A percentile compares a stretch with the other conserved stretches of the same genome.
These are phyloP conservation scores for Haemoproteus tartakovskyi DNA, from an alignment of 169 alveolate species.

Conservation along the genomic window DNA sequence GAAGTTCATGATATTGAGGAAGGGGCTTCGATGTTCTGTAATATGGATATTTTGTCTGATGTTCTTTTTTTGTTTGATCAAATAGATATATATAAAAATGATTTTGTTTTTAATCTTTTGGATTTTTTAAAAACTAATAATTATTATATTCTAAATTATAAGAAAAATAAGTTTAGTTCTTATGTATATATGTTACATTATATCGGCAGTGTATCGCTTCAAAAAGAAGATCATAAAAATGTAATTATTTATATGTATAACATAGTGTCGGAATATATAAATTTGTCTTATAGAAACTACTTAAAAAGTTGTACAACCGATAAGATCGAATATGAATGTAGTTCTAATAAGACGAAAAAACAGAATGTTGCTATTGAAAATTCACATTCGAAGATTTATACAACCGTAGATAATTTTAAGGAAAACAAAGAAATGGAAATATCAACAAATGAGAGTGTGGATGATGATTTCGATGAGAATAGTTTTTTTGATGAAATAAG, in stretches of 20 bases:
- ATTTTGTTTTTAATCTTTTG: constrained; percentile 16
- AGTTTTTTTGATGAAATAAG: constrained; percentile 22
- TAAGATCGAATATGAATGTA: no score
- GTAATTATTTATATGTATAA: constrained; percentile 4
- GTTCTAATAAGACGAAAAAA: no score
- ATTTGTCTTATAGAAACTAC: constrained; percentile 11
- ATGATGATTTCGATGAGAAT: not conserved
- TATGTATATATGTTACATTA: constrained; percentile 35
- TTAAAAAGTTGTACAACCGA: not conserved
- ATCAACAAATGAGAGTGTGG: not conserved
- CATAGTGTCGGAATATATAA: constrained; percentile 4
- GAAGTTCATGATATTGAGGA: not conserved
- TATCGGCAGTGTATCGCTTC: constrained; percentile 1
- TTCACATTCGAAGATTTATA: not conserved
- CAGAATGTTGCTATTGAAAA: not conserved
- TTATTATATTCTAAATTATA: constrained; percentile 15
- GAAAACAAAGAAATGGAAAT: not conserved
- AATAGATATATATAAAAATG: constrained; percentile 46
- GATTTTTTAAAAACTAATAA: constrained; percentile 11
- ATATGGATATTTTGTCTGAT: constrained; percentile 1
- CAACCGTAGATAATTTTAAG: no score
- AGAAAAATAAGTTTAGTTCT: constrained; percentile 34
- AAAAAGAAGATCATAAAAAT: not conserved
- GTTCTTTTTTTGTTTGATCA: constrained; percentile 59
- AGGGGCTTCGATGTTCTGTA: not conserved